These are phyloP conservation scores for Boletellus deceptivus DNA, from an alignment of 1,284 basidiomycete genomes.

Conservation along the genomic window DNA sequence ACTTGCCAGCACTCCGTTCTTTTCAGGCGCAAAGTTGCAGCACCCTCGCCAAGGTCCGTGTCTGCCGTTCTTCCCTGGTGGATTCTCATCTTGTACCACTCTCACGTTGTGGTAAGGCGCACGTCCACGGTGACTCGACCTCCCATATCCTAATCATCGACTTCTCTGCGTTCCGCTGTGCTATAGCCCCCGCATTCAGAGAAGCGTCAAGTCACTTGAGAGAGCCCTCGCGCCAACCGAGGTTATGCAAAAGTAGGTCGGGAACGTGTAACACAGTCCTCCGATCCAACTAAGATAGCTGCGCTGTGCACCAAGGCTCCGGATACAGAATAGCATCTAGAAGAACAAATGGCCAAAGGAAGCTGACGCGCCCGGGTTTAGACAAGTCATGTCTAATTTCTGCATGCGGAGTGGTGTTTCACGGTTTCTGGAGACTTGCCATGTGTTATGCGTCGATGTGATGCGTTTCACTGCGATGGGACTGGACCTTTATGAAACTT, in stretches of 20 bases:
- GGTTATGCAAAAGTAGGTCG: slow-evolving; percentile 79
- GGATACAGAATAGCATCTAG: slow-evolving; percentile 65
- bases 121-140: slow-evolving; percentile 25
- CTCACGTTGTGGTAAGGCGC: slow-evolving; percentile 16
- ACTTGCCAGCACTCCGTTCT: slow-evolving; percentile 1
- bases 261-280: slow-evolving; percentile 76
- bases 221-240: slow-evolving; percentile 78
- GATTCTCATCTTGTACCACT: no score
- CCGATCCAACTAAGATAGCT: slow-evolving; percentile 71
- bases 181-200: slow-evolving; percentile 48
- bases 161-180: slow-evolving; percentile 61
- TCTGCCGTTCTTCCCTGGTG: background rate
- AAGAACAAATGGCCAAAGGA: slow-evolving; percentile 80
- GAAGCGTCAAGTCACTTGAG: slow-evolving; percentile 68
- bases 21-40: slow-evolving; percentile 14
- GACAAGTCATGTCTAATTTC: slow-evolving; percentile 33
- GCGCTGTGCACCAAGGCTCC: slow-evolving; percentile 67
- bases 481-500: slow-evolving; percentile 64
- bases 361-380: slow-evolving; percentile 61
- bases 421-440: slow-evolving; percentile 52
- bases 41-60: slow-evolving; percentile 27
- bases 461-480: slow-evolving; percentile 83
- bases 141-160: slow-evolving; percentile 74
- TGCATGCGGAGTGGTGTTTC: background rate
- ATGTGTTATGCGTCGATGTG: slow-evolving; percentile 68